Evolutionary conservation across 2,329 filamentous ascomycete genomes (phyloP), one percentile per base, ranked within the genome.

Genomic region (Scopulariopsis brevicaulis): DNA sequence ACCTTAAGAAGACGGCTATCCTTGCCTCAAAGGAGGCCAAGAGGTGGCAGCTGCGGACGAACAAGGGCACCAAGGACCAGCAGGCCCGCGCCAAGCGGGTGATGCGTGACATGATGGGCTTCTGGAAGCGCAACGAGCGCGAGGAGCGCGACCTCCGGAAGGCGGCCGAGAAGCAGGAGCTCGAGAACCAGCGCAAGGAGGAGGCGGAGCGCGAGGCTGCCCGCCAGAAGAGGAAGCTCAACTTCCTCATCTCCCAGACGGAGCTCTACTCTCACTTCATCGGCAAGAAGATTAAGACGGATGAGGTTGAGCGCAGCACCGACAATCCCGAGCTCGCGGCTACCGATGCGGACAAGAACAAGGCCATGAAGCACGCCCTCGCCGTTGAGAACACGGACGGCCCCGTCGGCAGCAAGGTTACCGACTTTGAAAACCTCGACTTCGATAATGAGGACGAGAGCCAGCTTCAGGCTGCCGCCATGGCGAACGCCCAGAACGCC

Each of bases 241-340:
- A 99, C 74, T 99, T 99, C 80, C 81, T 99, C 62, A 99, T 99
- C 71, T 96, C 93, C 1, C 94, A 99, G 74, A 99, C 94, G 1
- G 94, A 99, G 70, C 81, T 99, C 55, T 99, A 99, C 77, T 97
- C 93, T 50, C 94, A 99, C 78, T 99, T 99, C 73, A 96, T 99
- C 66, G 93, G 94, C 70, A 96, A 96, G 77, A 99, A 99, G 78
- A 96, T 97, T 74, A 96, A 96, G 76, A 97, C 93, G 1, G 88
- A 94, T 64, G 92, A 97, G 68, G 90, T 96, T 54, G 92, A 99
- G 73, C 81, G 87, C 60, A 93, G 89, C 54, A 94, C 90, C 24
- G 90, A 94, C 66, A 90, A 92, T 66, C 84, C 84, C 8, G 86
- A 89, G 54, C 85, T 87, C 55, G 80, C 81, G 0, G 77, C 81